Base-by-base conservation (phyloP, 305 asterid species). In the Andrographis paniculata region DNA sequence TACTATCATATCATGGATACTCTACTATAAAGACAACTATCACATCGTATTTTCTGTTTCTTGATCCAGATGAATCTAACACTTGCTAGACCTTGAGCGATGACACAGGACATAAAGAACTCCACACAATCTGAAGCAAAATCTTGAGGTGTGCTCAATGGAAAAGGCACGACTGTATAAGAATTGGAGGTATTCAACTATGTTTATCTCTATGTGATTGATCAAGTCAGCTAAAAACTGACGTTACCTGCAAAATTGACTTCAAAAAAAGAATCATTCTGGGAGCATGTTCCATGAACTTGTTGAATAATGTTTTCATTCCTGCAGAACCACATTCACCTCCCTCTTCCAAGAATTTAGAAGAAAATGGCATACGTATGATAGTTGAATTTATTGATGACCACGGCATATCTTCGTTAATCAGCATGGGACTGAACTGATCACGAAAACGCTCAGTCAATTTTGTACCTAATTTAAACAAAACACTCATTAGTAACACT, bases 291-390 rank as follows among this genome's bases (percentile, higher is more conserved):
- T 82, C 80, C 69, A 68, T 70, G 71, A 88, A 84, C 69, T 76
- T 76, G 69, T 82, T 55, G 44, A 71, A 75, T 53, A 84, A 61
- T 64, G 53, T 17, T 20, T 69, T 52, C 62, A 82, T 62, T 68
- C 66, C 77, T 49, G 58, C 56, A 31, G 58, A 53, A 61, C 74
- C 80, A 69, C 58, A 59, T 52, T 78, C 80, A 48, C 60, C 52
- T 56, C 76, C 95, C 61, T 71, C 93, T 63, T 68, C 72, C 68
- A 64, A 58, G 62, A 65, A 63, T 52, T 77, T 75, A 14, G 84
- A 58, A 56, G 95, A 88, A 69, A 88, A 80, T 39, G 97, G 97
- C 73, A 88, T 67, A 57, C 97, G 97, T 70, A 88, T 75, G 36
- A 85, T 63, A 45, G 87, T 88, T 61, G 80, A 75, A 63, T 79